A percentile compares a stretch with the other conserved stretches of the same genome.
Evolutionary conservation across 164 flowering plant genomes (phyloP).

Genomic region (Umbellularia californica): DNA sequence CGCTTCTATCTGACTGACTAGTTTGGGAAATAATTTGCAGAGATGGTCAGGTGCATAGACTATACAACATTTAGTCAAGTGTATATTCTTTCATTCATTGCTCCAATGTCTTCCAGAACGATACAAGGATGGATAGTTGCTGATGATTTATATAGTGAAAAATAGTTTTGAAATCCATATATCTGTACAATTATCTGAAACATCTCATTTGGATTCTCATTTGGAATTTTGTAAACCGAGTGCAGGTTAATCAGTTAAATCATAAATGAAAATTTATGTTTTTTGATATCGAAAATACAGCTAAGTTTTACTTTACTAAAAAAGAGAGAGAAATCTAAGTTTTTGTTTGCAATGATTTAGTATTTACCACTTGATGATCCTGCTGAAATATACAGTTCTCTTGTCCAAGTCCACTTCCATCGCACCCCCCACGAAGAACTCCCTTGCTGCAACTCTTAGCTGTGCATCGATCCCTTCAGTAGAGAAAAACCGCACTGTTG

Average conservation of each 20-base stretch:
- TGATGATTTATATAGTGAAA: background rate
- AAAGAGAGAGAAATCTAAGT: too few species aligned
- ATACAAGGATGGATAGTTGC: background rate
- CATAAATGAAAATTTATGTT: too few species aligned
- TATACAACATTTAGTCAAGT: background rate
- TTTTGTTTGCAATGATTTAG: too few species aligned
- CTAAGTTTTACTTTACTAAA: too few species aligned
- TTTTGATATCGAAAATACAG: too few species aligned
- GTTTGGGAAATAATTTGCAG: background rate
- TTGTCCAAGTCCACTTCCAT: slow-evolving; percentile 65
- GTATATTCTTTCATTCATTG: too few species aligned
- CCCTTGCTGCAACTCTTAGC: slow-evolving; percentile 65
- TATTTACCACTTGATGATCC: slow-evolving; percentile 75
- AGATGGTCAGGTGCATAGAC: background rate
- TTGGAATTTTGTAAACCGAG: too few species aligned
- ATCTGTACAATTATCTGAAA: too few species aligned
- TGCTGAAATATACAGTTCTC: slow-evolving; percentile 66
- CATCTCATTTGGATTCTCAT: too few species aligned
- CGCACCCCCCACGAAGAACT: slow-evolving; percentile 59
- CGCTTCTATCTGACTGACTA: background rate
- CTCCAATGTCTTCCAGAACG: too few species aligned
- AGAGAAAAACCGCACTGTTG: slow-evolving; percentile 69
- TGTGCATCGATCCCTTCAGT: slow-evolving; percentile 64
- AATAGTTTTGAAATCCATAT: too few species aligned
- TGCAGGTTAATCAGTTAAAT: too few species aligned